These are phyloP conservation scores for Cyberlindnera misumaiensis DNA, from an alignment of 805 yeast species.

Conservation along the genomic window DNA sequence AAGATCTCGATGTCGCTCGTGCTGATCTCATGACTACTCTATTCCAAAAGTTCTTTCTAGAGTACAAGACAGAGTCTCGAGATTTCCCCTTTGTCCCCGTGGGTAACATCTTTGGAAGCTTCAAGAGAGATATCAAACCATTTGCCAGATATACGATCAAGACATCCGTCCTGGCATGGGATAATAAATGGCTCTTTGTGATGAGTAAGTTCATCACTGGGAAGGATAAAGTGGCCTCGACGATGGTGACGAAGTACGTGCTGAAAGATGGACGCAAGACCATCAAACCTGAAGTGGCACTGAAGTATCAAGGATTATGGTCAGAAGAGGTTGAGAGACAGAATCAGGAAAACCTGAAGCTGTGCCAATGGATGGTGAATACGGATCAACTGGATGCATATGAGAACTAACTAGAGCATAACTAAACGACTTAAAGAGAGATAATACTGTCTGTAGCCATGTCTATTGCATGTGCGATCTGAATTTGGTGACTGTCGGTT, in stretches of 20 bases:
- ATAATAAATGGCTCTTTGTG: slow-evolving; percentile 77
- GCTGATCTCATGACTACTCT: slow-evolving; percentile 50
- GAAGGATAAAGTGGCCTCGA: slow-evolving; percentile 37
- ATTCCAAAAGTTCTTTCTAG: slow-evolving; percentile 49
- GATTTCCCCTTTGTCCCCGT: slow-evolving; percentile 55
- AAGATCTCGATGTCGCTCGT: slow-evolving; percentile 76
- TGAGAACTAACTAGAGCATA: slow-evolving; percentile 4
- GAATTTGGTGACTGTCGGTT: too few relatives aligned
- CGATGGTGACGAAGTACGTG: slow-evolving; percentile 72
- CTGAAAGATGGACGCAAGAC: slow-evolving; percentile 76
- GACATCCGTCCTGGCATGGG: slow-evolving; percentile 72
- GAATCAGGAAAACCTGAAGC: slow-evolving; percentile 32
- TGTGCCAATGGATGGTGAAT: slow-evolving; percentile 33
- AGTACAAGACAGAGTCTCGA: slow-evolving; percentile 36
- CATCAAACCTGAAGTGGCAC: slow-evolving; percentile 54
- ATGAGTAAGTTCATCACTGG: slow-evolving; percentile 51
- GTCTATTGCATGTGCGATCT: too few relatives aligned
- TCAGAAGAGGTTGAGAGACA: slow-evolving; percentile 42
- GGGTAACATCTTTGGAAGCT: slow-evolving; percentile 61
- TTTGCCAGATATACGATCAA: slow-evolving; percentile 50
- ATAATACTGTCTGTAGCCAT: too few relatives aligned
- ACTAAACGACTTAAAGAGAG: too few relatives aligned
- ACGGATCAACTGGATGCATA: slow-evolving; percentile 30
- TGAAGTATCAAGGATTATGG: slow-evolving; percentile 49
- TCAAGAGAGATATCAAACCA: slow-evolving; percentile 67